Conservation (phyloP, 2,329 filamentous ascomycete genomes). For the Elsinoe fawcettii region DNA sequence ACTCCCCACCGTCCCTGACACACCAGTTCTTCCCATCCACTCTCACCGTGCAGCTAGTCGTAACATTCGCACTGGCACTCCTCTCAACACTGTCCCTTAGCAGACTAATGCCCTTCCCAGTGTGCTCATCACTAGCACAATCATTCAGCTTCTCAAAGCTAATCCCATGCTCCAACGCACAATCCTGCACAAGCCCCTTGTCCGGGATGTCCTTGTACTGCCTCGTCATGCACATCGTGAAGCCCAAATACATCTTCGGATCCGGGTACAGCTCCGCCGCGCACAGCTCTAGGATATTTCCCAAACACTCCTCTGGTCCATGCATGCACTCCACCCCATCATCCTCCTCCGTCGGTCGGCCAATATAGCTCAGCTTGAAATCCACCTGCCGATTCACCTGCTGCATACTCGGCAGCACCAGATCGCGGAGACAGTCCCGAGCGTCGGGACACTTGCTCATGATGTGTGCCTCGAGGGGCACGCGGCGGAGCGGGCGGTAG, state of each 20-base stretch:
- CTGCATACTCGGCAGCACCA: slow-evolving; percentile 84
- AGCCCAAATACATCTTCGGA: slow-evolving; percentile 82
- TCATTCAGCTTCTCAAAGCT: slow-evolving; percentile 73
- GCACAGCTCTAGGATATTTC: slow-evolving; percentile 91
- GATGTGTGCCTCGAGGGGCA: slow-evolving; percentile 87
- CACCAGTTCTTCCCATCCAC: slow-evolving; percentile 76
- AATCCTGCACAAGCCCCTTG: slow-evolving; percentile 70
- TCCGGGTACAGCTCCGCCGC: slow-evolving; percentile 74
- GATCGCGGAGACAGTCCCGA: slow-evolving; percentile 66
- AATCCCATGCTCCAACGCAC: slow-evolving; percentile 83
- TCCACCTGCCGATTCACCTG: slow-evolving; percentile 74
- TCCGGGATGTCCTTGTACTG: slow-evolving; percentile 73
- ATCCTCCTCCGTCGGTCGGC: slow-evolving; percentile 61
- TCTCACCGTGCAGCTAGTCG: slow-evolving; percentile 46
- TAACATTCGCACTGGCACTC: slow-evolving; percentile 43
- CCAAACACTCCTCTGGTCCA: slow-evolving; percentile 81
- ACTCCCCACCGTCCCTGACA: slow-evolving; percentile 68
- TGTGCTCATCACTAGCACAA: slow-evolving; percentile 71
- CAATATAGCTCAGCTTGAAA: slow-evolving; percentile 86
- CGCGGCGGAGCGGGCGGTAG: slow-evolving; percentile 30
- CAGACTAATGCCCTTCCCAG: slow-evolving; percentile 60
- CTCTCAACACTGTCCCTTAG: slow-evolving; percentile 60
- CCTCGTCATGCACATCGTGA: slow-evolving; percentile 78
- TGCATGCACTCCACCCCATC: slow-evolving; percentile 85
- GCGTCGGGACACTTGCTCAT: slow-evolving; percentile 95